Evolutionary conservation across 139 green algal species (phyloP), one percentile per base, ranked within the genome.

Genomic region (Auxenochlorella protothecoides): DNA sequence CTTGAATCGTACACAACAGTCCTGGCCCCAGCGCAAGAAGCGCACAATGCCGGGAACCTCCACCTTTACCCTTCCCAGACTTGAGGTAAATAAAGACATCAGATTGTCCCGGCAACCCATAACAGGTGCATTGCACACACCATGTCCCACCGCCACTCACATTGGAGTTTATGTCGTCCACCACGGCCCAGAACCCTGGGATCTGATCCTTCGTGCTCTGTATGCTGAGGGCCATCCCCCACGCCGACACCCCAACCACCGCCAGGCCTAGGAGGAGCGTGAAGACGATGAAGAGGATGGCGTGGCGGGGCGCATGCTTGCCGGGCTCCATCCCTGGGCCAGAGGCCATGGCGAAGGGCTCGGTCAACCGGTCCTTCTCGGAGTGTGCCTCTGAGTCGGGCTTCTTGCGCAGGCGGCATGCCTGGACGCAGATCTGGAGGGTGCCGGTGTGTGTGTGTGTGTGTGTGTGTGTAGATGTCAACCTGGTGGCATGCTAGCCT

Each of bases 171-270:
- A 75, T 75, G 63, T 27, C 65, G 10, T 14, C 12, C 0, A 57
- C n/a, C 70, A 70, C 14, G 4, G 27, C 16, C 73, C 73, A 78
- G 66, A 78, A 78, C 10, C 27, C 44, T 54, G 56, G 61, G 44
- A 78, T 52, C n/a, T 12, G n/a, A 13, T 0, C 2, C 6, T 78
- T 54, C 7, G 66, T 78, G 12, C 27, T 53, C 13, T 74, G 56
- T 9, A 74, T 44, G 52, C 65, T 73, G 4, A 65, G 11, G 10
- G 60, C 65, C 10, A 74, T 55, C 4, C 77, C 77, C 77, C 77
- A 82, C 4, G 14, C 61, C 16, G 14, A 14, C 2, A 75, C 7
- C 14, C 63, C 77, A 6, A 65, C 56, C 14, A 72, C 52, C 3
- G 72, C 62, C 10, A 78, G 62, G 15, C 61, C 59, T 14, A 73